Evolutionary conservation across 768 basidiomycete genomes (phyloP), one percentile per base, ranked within the genome.

Genomic region (Russula sp.): DNA sequence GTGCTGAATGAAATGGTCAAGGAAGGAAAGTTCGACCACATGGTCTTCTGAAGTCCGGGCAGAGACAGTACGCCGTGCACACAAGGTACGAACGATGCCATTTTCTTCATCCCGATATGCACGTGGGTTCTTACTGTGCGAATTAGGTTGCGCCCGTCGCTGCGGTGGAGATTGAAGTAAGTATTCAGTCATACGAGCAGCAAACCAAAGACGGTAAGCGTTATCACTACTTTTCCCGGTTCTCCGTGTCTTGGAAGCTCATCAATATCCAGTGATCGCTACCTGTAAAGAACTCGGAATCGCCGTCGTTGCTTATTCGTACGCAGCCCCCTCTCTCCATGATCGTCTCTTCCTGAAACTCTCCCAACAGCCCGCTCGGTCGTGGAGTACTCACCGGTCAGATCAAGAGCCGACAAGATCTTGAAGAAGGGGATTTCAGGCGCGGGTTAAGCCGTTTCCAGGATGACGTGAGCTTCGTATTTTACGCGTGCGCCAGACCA

Each of bases 91-190:
- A 52, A 26, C 28, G 2, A 30, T 30, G 28, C 18, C 14, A 11
- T 76, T 80, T 52, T 10, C 10, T 52, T 30, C 20, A 10, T 4
- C 34, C 34, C 11, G 34, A 3, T 36, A 16, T 16, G 42, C 42
- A 14, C 2, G 16, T 40, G 55, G 30, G 7, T 30, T 2, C 26
- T 42, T 42, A 56, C 7, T 11, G 18, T 26, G 5, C 22, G 26
- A 20, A 24, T 40, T 24, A 56, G 55, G 26, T 42, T 28, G 10
- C 11, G 38, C 55, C 55, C n/a, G 79, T 88, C 62, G 77, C 82
- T 14, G 77, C 81, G 16, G 83, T 85, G 10, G 87, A 90, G 72
- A 86, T 88, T 58, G 89, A 90, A 71, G 75, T 86, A 50, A 86
- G 84, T 69, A 79, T 82, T 2, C 87, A 83, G 79, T 77, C 81